These are phyloP conservation scores for Solanum chmielewskii DNA, from an alignment of 257 asterid genomes.

Conservation along the genomic window DNA sequence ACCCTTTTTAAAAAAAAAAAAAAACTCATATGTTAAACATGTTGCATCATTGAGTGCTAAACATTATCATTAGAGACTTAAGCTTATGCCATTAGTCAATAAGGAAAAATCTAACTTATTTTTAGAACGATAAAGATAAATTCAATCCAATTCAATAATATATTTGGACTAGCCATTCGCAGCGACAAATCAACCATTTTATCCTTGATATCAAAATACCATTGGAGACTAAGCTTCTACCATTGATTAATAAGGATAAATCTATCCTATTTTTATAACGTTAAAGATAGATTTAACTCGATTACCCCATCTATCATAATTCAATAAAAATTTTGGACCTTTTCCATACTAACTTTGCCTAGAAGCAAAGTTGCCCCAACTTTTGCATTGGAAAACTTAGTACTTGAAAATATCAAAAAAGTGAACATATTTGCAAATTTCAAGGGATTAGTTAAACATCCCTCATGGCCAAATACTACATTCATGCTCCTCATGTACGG, in stretches of 20 bases:
- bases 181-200: fast-evolving
- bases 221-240: neutral
- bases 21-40: neutral
- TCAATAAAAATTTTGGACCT: neutral
- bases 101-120: neutral
- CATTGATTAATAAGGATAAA: neutral
- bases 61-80: neutral
- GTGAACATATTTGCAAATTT: neutral
- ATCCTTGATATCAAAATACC: neutral
- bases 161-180: neutral
- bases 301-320: neutral
- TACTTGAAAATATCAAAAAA: neutral
- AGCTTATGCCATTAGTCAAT: neutral
- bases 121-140: neutral
- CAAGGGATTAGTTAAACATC: neutral
- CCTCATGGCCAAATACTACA: constrained; percentile 1
- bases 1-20: neutral
- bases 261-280: neutral
- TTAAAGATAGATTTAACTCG: neutral
- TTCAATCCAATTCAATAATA: neutral
- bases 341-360: neutral
- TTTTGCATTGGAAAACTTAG: neutral
- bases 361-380: neutral
- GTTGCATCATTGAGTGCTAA: neutral
- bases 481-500: constrained; percentile 24